Evolutionary conservation across 1,139 yeast genomes (phyloP).

Genomic region (Meyerozyma elateridarum): DNA sequence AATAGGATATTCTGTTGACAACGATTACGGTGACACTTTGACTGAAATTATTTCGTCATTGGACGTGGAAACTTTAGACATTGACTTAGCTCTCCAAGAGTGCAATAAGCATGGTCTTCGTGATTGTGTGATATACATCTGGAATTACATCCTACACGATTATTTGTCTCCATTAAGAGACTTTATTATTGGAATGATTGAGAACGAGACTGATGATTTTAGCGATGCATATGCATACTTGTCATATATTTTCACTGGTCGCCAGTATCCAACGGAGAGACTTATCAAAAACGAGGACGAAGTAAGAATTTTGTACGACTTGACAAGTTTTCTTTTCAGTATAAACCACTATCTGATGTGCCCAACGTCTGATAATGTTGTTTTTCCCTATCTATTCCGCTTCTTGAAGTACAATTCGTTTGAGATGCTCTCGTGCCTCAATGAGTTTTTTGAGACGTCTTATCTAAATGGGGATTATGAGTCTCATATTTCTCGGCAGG

Average conservation of each 20-base stretch:
- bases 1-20: conserved; percentile 44
- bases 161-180: conserved; percentile 64
- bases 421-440: conserved; percentile 58
- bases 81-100: conserved; percentile 62
- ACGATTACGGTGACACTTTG: conserved; percentile 41
- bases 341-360: conserved; percentile 19
- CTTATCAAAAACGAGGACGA: conserved; percentile 27
- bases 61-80: conserved; percentile 63
- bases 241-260: conserved; percentile 66
- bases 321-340: conserved; percentile 53
- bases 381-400: conserved; percentile 56
- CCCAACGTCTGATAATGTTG: conserved; percentile 27
- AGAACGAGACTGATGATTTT: conserved; percentile 15
- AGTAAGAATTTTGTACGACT: conserved; percentile 36
- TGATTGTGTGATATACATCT: conserved; percentile 63
- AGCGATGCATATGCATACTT: conserved; percentile 54
- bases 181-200: conserved; percentile 32
- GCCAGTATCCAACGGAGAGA: conserved; percentile 71
- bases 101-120: conserved; percentile 51
- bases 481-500: conserved; percentile 48
- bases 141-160: conserved; percentile 63
- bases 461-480: conserved; percentile 51
- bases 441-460: conserved; percentile 77
- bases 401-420: conserved; percentile 50
- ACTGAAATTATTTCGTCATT: conserved; percentile 65